These are phyloP conservation scores for Tagetes erecta DNA, from an alignment of 129 eudicot genomes.

Conservation along the genomic window DNA sequence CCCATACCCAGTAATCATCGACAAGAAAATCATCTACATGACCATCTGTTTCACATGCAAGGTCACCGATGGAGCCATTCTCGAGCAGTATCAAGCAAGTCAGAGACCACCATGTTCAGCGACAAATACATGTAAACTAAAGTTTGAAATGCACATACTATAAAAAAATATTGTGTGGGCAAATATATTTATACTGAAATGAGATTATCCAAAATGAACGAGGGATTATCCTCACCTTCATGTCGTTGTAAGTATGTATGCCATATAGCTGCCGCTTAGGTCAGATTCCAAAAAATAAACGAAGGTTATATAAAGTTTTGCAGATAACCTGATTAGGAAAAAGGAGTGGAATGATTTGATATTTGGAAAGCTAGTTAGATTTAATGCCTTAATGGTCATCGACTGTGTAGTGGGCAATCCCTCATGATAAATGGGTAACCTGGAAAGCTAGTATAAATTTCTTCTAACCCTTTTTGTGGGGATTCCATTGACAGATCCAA, in stretches of 20 bases:
- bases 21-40: conserved; percentile 1
- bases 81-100: conserved; percentile 85
- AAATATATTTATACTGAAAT: background rate
- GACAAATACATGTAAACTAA: background rate
- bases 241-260: background rate
- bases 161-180: background rate
- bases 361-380: background rate
- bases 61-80: conserved; percentile 39
- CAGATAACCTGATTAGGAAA: background rate
- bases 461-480: too few relatives aligned
- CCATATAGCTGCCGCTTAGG: background rate
- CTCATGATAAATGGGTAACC: background rate
- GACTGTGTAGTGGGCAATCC: background rate
- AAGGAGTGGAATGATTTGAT: background rate
- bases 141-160: background rate
- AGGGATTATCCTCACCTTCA: background rate
- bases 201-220: conserved; percentile 10
- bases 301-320: conserved; percentile 6
- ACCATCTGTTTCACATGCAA: background rate
- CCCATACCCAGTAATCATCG: conserved; percentile 15
- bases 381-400: background rate
- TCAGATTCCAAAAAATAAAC: background rate
- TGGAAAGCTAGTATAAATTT: background rate
- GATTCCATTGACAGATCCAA: too few relatives aligned
- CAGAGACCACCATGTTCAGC: conserved; percentile 24